Evolutionary conservation across 345 rosid genomes (phyloP), one percentile per base, ranked within the genome.

Genomic region (Eucalyptus dawsonii): DNA sequence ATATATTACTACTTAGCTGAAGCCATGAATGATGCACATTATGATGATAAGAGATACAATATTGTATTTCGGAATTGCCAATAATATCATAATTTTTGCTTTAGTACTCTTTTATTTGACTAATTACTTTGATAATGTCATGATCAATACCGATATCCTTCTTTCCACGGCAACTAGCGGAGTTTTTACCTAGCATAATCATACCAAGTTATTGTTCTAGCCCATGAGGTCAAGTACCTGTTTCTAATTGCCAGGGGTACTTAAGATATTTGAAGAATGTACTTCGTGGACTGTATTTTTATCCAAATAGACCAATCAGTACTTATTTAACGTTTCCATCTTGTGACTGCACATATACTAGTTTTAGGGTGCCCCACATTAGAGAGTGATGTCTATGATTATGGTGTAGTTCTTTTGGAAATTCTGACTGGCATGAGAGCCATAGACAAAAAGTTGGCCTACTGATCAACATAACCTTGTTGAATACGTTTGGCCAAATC

Each of bases 391-490:
- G 97, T 95, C 62, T 95, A 95, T 89, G 95, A 95, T 91, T 96
- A 95, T 53, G 96, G 98, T 88, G 96, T 94, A 62, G 98, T 96
- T 89, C 93, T 96, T 91, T 96, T 95, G 47, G 97, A 95, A 92
- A 94, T 96, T 93, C 90, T 95, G 88, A 95, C 95, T 4, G 98
- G 98, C 27, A 90, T 96, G 86, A 94, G 97, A 92, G 88, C 95
- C 24, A 97, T 96, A 92, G 99, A 97, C 92, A 95, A 96, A n/a
- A 91, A 96, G 92, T 91, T 95, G 97, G 13, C 97, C 97, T 45
- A 96, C 96, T 69, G 97, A 96, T 88, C 96, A 95, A 90, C 97
- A 96, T 90, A 96, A 96, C 93, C 96, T 96, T 42, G 99, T 96
- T 3, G n/a, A 54, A 54, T 54, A 54, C 25, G 58, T 54, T 21